Percentiles rank a stretch among this genome's conserved stretches.
Evolutionary conservation across 2,329 filamentous ascomycete genomes (phyloP).

Genomic region (Fusarium drepaniforme): DNA sequence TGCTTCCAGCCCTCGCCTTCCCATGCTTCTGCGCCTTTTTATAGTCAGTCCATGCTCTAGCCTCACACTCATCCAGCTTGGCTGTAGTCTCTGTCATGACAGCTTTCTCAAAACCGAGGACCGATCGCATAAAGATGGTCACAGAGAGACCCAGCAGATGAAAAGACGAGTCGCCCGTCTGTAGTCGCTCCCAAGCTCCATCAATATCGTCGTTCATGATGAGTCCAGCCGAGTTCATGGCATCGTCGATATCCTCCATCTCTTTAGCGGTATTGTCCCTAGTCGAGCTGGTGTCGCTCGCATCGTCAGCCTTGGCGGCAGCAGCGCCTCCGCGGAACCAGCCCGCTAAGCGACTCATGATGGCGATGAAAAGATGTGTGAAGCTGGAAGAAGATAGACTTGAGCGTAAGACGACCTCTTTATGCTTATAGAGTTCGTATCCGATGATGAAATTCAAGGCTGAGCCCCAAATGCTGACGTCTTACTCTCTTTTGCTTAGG

Average conservation of each 20-base stretch:
- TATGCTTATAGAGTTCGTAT: neutral
- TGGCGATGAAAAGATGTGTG: constrained; percentile 2
- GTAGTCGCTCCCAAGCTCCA: constrained; percentile 79
- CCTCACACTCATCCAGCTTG: constrained; percentile 81
- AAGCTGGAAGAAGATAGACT: neutral
- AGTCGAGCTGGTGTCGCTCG: constrained; percentile 45
- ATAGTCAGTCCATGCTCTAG: constrained; percentile 80
- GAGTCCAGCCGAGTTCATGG: constrained; percentile 73
- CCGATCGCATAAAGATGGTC: constrained; percentile 85
- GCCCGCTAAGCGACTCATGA: constrained; percentile 62
- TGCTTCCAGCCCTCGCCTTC: constrained; percentile 48
- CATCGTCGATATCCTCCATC: constrained; percentile 68
- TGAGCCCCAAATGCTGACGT: constrained; percentile 39
- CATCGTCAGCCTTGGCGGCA: constrained; percentile 48
- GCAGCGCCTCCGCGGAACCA: constrained; percentile 62
- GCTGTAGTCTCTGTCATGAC: constrained; percentile 86
- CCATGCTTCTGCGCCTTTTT: constrained; percentile 78
- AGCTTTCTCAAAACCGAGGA: constrained; percentile 91
- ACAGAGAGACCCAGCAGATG: constrained; percentile 87
- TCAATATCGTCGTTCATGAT: constrained; percentile 94
- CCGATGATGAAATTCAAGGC: neutral
- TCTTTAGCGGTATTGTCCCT: constrained; percentile 55
- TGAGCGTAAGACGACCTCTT: neutral
- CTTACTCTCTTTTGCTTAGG: constrained; percentile 31
- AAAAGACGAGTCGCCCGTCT: constrained; percentile 83